Evolutionary conservation across 2,329 filamentous ascomycete genomes (phyloP).

Genomic region (Fusarium duplospermum): DNA sequence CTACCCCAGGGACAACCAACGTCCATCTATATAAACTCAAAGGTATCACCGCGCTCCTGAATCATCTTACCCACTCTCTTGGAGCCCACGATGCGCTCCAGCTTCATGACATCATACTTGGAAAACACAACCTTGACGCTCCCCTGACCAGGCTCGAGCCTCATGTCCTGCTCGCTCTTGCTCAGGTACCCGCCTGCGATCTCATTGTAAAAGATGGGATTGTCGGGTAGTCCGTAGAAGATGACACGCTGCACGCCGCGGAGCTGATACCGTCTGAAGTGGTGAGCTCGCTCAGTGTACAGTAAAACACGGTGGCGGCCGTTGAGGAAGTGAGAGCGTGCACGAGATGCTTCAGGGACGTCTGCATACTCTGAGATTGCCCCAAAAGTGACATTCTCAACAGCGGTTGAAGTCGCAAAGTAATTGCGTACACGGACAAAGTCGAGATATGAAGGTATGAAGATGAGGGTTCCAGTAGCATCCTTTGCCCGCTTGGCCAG

Average conservation of each 20-base stretch:
- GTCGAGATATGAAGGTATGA: conserved; percentile 93
- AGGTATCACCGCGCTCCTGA: conserved; percentile 85
- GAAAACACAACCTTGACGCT: conserved; percentile 78
- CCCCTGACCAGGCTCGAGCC: conserved; percentile 68
- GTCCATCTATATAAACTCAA: conserved; percentile 83
- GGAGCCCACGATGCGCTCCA: conserved; percentile 89
- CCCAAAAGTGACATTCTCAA: conserved; percentile 70
- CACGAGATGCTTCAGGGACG: conserved; percentile 81
- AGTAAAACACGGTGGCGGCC: conserved; percentile 86
- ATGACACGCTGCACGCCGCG: conserved; percentile 86
- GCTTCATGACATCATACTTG: conserved; percentile 87
- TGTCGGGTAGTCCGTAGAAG: conserved; percentile 91
- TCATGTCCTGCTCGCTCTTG: conserved; percentile 67
- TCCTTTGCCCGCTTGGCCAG: conserved; percentile 76
- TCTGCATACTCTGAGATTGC: conserved; percentile 90
- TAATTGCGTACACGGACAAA: conserved; percentile 94
- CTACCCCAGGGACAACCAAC: conserved; percentile 4
- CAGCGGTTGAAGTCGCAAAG: conserved; percentile 77
- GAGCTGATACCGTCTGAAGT: conserved; percentile 90
- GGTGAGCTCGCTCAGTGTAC: conserved; percentile 96
- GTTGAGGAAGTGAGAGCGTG: conserved; percentile 86
- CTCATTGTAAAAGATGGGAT: conserved; percentile 84
- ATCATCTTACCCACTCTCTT: conserved; percentile 87
- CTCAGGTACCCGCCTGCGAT: conserved; percentile 75
- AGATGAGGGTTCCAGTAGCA: conserved; percentile 79